Evolutionary conservation across 2,329 filamentous ascomycete species (phyloP).

Genomic region (Ceratocystis huliohia): DNA sequence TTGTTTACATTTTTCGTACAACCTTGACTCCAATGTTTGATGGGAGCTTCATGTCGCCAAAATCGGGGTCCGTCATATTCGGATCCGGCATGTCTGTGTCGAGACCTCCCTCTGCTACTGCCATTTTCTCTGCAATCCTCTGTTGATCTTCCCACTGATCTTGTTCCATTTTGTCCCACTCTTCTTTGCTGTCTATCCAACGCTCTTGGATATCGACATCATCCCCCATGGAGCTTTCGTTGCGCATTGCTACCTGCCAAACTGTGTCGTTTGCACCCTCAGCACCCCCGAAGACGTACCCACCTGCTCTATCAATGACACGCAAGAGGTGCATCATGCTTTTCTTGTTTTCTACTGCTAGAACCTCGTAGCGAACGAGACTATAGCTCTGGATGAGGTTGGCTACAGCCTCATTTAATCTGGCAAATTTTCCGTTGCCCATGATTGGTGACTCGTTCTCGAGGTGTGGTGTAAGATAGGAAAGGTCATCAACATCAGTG

Average conservation of each 20-base stretch:
- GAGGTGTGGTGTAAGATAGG: slow-evolving; percentile 68
- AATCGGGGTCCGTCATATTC: slow-evolving; percentile 32
- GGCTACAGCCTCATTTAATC: slow-evolving; percentile 75
- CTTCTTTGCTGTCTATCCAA: slow-evolving; percentile 84
- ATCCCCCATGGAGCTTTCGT: slow-evolving; percentile 61
- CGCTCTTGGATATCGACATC: slow-evolving; percentile 85
- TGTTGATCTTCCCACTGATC: slow-evolving; percentile 65
- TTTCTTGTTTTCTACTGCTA: slow-evolving; percentile 92
- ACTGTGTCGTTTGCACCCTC: slow-evolving; percentile 90
- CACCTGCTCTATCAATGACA: slow-evolving; percentile 80
- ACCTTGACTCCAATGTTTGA: slow-evolving; percentile 58
- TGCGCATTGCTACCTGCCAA: slow-evolving; percentile 92
- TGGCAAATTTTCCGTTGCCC: slow-evolving; percentile 62
- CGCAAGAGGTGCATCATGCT: slow-evolving; percentile 88
- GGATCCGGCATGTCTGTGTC: slow-evolving; percentile 23
- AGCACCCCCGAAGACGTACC: slow-evolving; percentile 81
- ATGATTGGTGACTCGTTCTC: slow-evolving; percentile 62
- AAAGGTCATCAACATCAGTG: slow-evolving; percentile 89
- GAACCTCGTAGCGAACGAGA: slow-evolving; percentile 79
- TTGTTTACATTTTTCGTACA: slow-evolving; percentile 49
- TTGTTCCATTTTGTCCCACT: slow-evolving; percentile 68
- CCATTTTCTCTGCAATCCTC: slow-evolving; percentile 30
- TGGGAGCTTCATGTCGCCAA: slow-evolving; percentile 40
- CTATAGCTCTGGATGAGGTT: slow-evolving; percentile 80
- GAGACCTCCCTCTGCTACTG: slow-evolving; percentile 24